These are phyloP conservation scores for Carnegiea gigantea DNA, from an alignment of 179 eudicot genomes.

Conservation along the genomic window DNA sequence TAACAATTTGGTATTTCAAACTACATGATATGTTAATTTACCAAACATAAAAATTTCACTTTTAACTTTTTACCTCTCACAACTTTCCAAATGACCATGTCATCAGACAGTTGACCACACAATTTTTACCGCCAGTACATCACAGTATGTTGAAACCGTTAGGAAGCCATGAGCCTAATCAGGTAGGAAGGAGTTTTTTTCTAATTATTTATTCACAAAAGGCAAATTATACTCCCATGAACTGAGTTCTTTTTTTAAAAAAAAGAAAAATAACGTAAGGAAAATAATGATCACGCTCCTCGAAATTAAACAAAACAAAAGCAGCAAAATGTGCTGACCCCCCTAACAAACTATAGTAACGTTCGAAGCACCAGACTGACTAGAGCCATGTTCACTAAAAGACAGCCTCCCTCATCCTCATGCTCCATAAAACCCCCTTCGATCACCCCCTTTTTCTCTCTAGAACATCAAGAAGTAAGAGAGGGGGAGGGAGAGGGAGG, in stretches of 20 bases:
- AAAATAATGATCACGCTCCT: not conserved
- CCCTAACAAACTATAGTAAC: conserved; percentile 36
- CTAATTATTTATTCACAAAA: too few species aligned
- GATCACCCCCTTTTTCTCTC: not conserved
- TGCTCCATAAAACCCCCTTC: not conserved
- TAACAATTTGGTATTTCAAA: too few species aligned
- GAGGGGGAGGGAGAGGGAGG: not conserved
- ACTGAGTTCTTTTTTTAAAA: not conserved
- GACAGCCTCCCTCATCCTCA: conserved; percentile 2
- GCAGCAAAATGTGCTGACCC: conserved; percentile 14
- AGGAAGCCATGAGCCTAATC: conserved; percentile 1
- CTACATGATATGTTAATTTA: too few species aligned
- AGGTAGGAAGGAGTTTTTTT: not conserved
- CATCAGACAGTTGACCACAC: not conserved
- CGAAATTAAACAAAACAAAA: conserved; percentile 6
- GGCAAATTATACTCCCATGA: too few species aligned
- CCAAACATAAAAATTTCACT: too few species aligned
- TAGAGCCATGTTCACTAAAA: not conserved
- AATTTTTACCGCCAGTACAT: conserved; percentile 6
- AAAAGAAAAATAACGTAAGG: not conserved
- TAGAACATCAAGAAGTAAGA: not conserved
- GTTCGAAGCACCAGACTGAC: conserved; percentile 5
- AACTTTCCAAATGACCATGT: too few species aligned
- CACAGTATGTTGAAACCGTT: conserved; percentile 12
- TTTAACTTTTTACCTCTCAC: too few species aligned